Base-by-base conservation (phyloP, 352 stramenopile genomes). In the Peronosclerospora sorghi region DNA sequence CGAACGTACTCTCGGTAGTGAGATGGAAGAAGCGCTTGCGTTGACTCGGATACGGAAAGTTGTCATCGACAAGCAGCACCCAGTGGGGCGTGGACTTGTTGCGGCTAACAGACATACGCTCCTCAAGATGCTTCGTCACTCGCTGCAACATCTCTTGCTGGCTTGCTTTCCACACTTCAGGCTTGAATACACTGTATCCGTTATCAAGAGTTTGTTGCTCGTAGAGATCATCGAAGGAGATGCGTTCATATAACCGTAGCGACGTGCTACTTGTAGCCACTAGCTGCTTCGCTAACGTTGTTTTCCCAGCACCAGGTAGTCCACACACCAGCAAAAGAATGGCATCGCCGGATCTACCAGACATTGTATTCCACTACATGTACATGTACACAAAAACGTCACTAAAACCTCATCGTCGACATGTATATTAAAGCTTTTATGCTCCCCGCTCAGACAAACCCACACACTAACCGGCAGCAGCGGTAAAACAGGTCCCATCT, bases 221-320 rank as follows among this genome's bases (percentile, higher is more conserved):
- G 28, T 76, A 83, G 5, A 83, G 38, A 12, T 83, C 70, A 27
- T 86, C 73, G 34, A 88, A 84, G 36, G 61, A 74, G 28, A 88
- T 46, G 2, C 51, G 29, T 34, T 80, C 54, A 20, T 54, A 72
- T 17, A 46, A 14, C 19, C 30, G 51, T 21, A 28, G 40, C 1
- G 1, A 8, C 1, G 18, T 50, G 13, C 0, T 48, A 13, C 19
- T 2, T 5, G 8, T 48, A 9, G 28, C 43, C 8, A 55, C 43
- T 19, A 78, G 45, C 10, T 41, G 20, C 28, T 56, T 60, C n/a
- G 41, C 66, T 6, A 88, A 56, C 29, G 64, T 82, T 37, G 73
- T 81, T 58, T 88, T 88, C 10, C 76, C 71, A 14, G 76, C 71
- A 12, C 66, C 76, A 9, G 76, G 76, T 20, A 88, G 58, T 1